Evolutionary conservation across 176 grass and related monocot genomes (phyloP).

Genomic region (Hordeum vulgare): MorexV3_pseudomolecules_assembly NC_058524.1:620716924-620717423

Average conservation of each 20-base stretch:
- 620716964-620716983: neutral
- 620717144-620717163: slow-evolving; percentile 16
- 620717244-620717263: neutral
- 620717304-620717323: neutral
- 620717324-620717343: too few species aligned
- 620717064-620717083: slow-evolving; percentile 19
- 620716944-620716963: slow-evolving; percentile 4
- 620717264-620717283: neutral
- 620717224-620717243: neutral
- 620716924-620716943: neutral
- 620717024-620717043: neutral
- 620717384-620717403: too few species aligned
- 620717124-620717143: neutral
- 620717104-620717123: neutral
- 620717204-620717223: neutral
- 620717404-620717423: too few species aligned
- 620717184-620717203: neutral
- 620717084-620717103: slow-evolving; percentile 6
- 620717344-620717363: too few species aligned
- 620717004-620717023: neutral
- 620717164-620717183: slow-evolving; percentile 16
- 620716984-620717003: neutral
- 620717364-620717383: too few species aligned
- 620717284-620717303: neutral
- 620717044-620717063: neutral